Evolutionary conservation across 208 protist genomes (phyloP).

Genomic region (Leishmania turanica): DNA sequence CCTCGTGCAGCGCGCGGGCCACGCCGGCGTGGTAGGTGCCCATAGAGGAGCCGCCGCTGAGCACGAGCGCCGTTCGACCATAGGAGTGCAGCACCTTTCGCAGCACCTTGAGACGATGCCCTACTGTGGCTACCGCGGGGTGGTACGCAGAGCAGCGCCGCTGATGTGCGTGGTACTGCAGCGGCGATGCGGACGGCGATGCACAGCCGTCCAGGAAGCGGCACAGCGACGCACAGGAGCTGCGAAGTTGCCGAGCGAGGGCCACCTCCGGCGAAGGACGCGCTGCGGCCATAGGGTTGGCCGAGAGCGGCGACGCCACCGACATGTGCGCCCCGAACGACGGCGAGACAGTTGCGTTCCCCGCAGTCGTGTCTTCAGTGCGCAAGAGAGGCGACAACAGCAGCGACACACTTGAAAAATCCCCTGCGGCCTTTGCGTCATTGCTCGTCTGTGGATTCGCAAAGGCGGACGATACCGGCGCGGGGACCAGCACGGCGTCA

Average conservation of each 20-base stretch:
- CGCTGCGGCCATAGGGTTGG: not conserved
- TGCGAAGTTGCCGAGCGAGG: constrained; percentile 4
- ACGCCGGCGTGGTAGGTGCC: constrained; percentile 86
- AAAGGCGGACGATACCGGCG: not conserved
- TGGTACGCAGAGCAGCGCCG: not conserved
- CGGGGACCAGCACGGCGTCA: not conserved
- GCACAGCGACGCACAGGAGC: constrained; percentile 7
- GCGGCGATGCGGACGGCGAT: not conserved
- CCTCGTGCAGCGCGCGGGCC: constrained; percentile 60
- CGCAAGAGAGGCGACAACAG: not conserved
- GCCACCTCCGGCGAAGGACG: constrained; percentile 6
- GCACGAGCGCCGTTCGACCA: constrained; percentile 75
- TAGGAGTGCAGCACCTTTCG: constrained; percentile 56
- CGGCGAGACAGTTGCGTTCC: not conserved
- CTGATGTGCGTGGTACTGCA: not conserved
- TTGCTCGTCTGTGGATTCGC: not conserved
- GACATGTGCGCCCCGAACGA: not conserved
- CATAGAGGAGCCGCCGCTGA: constrained; percentile 74
- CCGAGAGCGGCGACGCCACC: not conserved
- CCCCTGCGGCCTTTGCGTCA: not conserved
- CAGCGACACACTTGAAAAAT: not conserved
- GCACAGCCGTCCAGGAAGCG: constrained; percentile 10
- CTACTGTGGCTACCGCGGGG: not conserved
- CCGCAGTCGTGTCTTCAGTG: not conserved
- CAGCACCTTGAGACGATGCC: constrained; percentile 55